These are phyloP conservation scores for Psilocybe cyanescens DNA, from an alignment of 768 basidiomycete species.

Conservation along the genomic window DNA sequence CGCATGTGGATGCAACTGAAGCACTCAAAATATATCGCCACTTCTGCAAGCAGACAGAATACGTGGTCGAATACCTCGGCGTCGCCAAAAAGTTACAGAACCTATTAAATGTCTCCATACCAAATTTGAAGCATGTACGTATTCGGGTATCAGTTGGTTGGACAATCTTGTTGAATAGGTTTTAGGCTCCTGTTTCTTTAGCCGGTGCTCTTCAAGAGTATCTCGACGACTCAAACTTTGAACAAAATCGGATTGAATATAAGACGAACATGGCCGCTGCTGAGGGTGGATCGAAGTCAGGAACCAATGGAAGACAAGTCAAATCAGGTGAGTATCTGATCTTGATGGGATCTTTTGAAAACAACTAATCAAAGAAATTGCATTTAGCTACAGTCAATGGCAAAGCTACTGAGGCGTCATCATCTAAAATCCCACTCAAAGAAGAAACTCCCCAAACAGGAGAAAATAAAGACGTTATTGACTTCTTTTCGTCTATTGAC, in stretches of 20 bases:
- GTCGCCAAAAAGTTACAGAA: slow-evolving; percentile 94
- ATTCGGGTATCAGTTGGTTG: neutral
- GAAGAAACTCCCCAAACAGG: slow-evolving; percentile 19
- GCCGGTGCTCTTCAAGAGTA: slow-evolving; percentile 95
- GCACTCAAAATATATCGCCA: slow-evolving; percentile 89
- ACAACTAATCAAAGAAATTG: neutral
- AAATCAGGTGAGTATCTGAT: slow-evolving; percentile 33
- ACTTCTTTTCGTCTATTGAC: slow-evolving; percentile 93
- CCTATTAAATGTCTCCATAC: slow-evolving; percentile 90
- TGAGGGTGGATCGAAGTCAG: slow-evolving; percentile 39
- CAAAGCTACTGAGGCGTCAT: slow-evolving; percentile 7
- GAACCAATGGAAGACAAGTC: slow-evolving; percentile 27
- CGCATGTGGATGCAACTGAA: slow-evolving; percentile 84
- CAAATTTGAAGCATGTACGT: slow-evolving; percentile 88
- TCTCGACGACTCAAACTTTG: slow-evolving; percentile 94
- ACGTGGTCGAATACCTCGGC: slow-evolving; percentile 89
- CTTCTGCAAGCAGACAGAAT: slow-evolving; percentile 93
- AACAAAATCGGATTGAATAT: slow-evolving; percentile 93
- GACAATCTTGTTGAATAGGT: neutral
- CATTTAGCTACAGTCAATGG: slow-evolving; percentile 2
- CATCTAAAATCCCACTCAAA: slow-evolving; percentile 18
- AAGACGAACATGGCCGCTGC: slow-evolving; percentile 75
- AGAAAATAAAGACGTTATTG: slow-evolving; percentile 61
- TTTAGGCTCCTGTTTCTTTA: slow-evolving; percentile 93
- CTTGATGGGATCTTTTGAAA: neutral